Evolutionary conservation across 2,329 filamentous ascomycete genomes (phyloP), one percentile per base, ranked within the genome.

Genomic region (Neocatenulostroma microsporum): DNA sequence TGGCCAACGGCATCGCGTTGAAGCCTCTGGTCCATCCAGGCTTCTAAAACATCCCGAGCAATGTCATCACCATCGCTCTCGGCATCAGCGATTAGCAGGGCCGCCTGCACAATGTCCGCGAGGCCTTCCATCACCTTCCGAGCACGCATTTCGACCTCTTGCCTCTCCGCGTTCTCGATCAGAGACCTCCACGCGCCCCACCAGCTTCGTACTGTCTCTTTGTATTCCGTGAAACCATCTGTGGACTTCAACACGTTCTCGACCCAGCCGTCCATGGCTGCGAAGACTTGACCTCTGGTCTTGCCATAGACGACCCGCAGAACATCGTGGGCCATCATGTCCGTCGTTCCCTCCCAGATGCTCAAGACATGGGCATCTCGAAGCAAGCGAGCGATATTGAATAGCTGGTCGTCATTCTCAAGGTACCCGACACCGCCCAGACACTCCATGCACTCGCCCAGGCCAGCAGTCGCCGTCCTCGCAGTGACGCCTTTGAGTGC

Each of bases 341-440:
- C 21, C 18, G 21, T 34, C 4, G 31, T 34, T 7, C 21, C 23
- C 14, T 25, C 21, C 31, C 21, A 83, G 32, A 85, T 84, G 11
- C 73, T 69, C 34, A 75, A 61, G 3, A 84, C 80, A 6, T 67
- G 61, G 2, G 70, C 74, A 48, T 85, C 81, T 6, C 82, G 71
- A 48, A 77, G 76, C 1, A 84, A 62, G 5, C 78, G 69, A 0
- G 80, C 71, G 3, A 85, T 62, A 49, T 85, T 86, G 39, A 83
- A 63, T 24, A 76, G 70, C 33, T 78, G 75, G 40, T 76, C 73
- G 40, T 72, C 66, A 36, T 72, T 81, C 49, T 78, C 67, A 17
- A 80, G 68, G 47, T 82, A 83, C 0, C 80, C 78, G 1, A 82
- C 72, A 1, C 79, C 79, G 6, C 79, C 79, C 0, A 83, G 64